Conservation (phyloP, 2,329 filamentous ascomycete genomes). For the Ophiostoma pallidulum region DNA sequence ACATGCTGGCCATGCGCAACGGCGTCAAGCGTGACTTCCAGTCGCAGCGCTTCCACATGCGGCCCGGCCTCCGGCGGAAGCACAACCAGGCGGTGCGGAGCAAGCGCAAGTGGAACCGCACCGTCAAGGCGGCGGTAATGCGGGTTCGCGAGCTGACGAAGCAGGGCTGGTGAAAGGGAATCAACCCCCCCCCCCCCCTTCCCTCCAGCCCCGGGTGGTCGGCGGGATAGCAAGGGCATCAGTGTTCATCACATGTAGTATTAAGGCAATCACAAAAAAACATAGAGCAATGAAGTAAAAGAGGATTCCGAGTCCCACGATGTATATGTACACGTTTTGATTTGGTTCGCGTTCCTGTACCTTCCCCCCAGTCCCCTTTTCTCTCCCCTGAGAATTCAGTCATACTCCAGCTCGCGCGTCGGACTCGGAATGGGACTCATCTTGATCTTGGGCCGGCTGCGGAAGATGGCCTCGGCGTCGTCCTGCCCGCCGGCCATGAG, state of each 20-base stretch:
- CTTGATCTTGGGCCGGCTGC: constrained; percentile 70
- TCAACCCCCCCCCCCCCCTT: too few species aligned
- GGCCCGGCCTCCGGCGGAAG: constrained; percentile 69
- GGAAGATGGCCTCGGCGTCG: constrained; percentile 77
- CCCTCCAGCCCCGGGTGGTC: too few species aligned
- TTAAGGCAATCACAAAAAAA: too few species aligned
- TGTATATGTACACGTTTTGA: too few species aligned
- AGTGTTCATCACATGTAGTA: too few species aligned
- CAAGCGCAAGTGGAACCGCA: constrained; percentile 57
- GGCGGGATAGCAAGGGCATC: too few species aligned
- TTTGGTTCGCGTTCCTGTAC: too few species aligned
- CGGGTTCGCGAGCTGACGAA: constrained; percentile 61
- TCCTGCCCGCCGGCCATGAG: constrained; percentile 55
- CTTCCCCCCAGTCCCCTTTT: too few species aligned
- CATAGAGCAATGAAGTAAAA: not conserved
- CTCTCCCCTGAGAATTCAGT: too few species aligned
- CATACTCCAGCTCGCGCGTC: constrained; percentile 5
- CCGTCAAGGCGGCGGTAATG: constrained; percentile 54
- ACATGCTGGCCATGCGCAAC: constrained; percentile 39
- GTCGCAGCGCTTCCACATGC: constrained; percentile 62
- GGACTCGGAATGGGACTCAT: constrained; percentile 58
- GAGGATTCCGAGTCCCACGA: too few species aligned
- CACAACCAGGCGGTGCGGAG: constrained; percentile 57
- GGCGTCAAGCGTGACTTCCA: constrained; percentile 45
- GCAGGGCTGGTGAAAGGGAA: constrained; percentile 75